A percentile compares a stretch with the other conserved stretches of the same genome.
These are phyloP conservation scores for Mollisiaceae sp. DNA, from an alignment of 2,329 filamentous ascomycete species.

Conservation along the genomic window DNA sequence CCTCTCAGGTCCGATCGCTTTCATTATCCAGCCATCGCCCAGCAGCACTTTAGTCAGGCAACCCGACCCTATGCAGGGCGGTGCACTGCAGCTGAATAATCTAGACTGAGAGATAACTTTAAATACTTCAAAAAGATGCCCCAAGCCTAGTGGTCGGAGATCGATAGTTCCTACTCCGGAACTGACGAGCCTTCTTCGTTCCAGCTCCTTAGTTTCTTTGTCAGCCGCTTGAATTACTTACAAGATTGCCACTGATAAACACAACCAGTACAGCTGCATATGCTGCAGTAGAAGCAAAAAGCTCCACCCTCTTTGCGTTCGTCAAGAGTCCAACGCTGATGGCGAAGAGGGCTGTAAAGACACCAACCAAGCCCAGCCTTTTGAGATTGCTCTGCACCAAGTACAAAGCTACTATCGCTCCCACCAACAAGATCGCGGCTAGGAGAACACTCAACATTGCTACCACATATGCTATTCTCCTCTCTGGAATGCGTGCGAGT, in stretches of 20 bases:
- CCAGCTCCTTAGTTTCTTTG: too few relatives aligned
- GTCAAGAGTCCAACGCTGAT: neutral
- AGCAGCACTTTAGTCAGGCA: too few relatives aligned
- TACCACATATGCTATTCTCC: neutral
- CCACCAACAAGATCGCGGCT: neutral
- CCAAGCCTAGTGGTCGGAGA: neutral
- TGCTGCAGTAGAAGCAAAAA: slow-evolving; percentile 1
- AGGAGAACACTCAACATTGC: neutral
- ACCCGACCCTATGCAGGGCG: too few relatives aligned
- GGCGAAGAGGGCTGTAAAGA: slow-evolving; percentile 8
- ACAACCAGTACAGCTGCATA: slow-evolving; percentile 8
- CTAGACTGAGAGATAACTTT: too few relatives aligned
- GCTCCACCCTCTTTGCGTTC: neutral
- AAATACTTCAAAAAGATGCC: too few relatives aligned
- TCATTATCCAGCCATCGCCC: too few relatives aligned
- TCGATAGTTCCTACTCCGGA: neutral
- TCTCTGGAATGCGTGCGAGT: neutral
- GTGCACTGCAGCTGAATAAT: too few relatives aligned
- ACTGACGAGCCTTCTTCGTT: too few relatives aligned
- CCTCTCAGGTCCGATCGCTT: too few relatives aligned
- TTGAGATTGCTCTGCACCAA: neutral
- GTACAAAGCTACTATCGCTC: slow-evolving; percentile 8
- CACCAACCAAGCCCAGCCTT: neutral
- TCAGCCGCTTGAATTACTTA: neutral
- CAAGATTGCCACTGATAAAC: neutral